Evolutionary conservation across 2,329 filamentous ascomycete species (phyloP).

Genomic region (Leptographium galeiforme): DNA sequence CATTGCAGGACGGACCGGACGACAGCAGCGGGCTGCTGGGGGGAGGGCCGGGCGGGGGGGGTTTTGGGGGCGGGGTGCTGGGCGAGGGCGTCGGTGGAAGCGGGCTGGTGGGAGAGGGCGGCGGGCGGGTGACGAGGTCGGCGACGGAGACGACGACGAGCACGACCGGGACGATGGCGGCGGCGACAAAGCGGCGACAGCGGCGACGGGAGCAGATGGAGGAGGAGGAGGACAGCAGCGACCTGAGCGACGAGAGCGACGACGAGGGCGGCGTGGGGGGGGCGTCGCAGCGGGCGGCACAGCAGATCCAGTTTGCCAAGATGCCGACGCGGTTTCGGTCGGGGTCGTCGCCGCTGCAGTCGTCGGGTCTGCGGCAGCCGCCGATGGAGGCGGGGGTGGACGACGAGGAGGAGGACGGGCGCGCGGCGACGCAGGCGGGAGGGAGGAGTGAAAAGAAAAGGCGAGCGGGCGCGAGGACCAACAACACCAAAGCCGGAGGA

Average conservation of each 20-base stretch:
- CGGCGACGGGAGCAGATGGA: constrained; percentile 60
- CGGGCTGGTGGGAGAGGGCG: no score
- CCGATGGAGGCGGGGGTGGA: constrained; percentile 24
- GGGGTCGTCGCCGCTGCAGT: constrained; percentile 75
- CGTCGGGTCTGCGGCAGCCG: constrained; percentile 46
- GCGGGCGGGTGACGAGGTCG: background rate
- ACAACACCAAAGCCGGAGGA: constrained; percentile 25
- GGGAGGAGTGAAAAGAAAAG: background rate
- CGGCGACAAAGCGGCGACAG: constrained; percentile 38
- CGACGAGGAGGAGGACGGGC: constrained; percentile 8
- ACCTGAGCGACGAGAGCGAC: constrained; percentile 73
- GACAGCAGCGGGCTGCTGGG: constrained; percentile 61
- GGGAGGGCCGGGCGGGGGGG: background rate
- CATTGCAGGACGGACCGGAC: constrained; percentile 57
- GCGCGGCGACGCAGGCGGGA: background rate
- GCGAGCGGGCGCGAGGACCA: background rate
- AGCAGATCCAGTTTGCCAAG: constrained; percentile 92
- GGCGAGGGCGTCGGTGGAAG: background rate
- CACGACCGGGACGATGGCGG: background rate
- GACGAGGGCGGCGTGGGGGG: constrained; percentile 51
- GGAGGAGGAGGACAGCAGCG: constrained; percentile 77
- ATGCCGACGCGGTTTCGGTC: constrained; percentile 81
- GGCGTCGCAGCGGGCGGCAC: constrained; percentile 54
- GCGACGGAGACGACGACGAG: background rate
- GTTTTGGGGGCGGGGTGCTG: background rate